Evolutionary conservation across 2,329 filamentous ascomycete species (phyloP).

Genomic region (Pleurostoma richardsiae): DNA sequence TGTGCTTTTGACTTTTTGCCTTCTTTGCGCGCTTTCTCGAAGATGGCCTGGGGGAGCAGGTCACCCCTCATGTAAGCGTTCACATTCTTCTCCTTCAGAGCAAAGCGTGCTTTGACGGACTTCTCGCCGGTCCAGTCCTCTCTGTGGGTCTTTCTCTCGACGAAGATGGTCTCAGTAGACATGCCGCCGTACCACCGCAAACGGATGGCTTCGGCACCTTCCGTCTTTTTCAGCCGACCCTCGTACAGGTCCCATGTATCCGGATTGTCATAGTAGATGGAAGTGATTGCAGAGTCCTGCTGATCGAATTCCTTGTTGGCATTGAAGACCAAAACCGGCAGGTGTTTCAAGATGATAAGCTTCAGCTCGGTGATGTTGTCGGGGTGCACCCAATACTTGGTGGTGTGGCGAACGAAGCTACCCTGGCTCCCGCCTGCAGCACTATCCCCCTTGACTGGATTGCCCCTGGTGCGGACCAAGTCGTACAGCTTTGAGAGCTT

Average conservation of each 20-base stretch:
- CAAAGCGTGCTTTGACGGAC: conserved; percentile 95
- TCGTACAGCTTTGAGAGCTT: conserved; percentile 95
- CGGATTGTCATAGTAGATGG: conserved; percentile 96
- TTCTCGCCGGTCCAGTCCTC: conserved; percentile 99
- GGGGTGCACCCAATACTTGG: conserved; percentile 98
- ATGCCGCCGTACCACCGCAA: conserved; percentile 97
- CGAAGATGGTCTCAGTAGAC: conserved; percentile 91
- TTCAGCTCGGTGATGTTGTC: conserved; percentile 98
- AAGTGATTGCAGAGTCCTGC: conserved; percentile 90
- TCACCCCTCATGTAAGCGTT: conserved; percentile 84
- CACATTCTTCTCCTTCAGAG: conserved; percentile 94
- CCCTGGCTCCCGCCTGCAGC: conserved; percentile 87
- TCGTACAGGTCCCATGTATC: conserved; percentile 92
- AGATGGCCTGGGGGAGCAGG: conserved; percentile 80
- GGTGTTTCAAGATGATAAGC: conserved; percentile 94
- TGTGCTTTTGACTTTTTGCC: conserved; percentile 91
- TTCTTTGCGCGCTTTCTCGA: conserved; percentile 93
- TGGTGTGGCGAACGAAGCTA: conserved; percentile 94
- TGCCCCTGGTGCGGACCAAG: conserved; percentile 85
- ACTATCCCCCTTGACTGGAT: conserved; percentile 87
- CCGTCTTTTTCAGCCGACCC: conserved; percentile 93
- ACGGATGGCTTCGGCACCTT: conserved; percentile 94
- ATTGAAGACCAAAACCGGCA: conserved; percentile 96
- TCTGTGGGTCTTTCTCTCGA: conserved; percentile 95
- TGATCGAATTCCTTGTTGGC: conserved; percentile 92